Conservation (phyloP, 2,329 filamentous ascomycete species). For the Aureobasidium sp. region DNA sequence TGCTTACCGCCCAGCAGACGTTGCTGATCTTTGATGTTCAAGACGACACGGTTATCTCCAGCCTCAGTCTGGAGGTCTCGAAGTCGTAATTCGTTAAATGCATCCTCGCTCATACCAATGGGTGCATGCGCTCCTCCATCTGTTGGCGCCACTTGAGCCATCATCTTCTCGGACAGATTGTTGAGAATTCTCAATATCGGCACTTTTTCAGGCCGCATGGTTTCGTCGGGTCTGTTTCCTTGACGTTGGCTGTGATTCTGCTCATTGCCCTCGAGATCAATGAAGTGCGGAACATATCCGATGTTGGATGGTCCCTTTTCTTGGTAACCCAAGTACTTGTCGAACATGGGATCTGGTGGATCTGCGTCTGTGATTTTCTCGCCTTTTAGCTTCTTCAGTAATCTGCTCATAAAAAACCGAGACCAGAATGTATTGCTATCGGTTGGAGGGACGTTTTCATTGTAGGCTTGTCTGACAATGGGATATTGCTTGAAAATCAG, state of each 20-base stretch:
- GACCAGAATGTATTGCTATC: slow-evolving; percentile 79
- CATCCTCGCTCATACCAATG: slow-evolving; percentile 61
- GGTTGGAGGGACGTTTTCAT: slow-evolving; percentile 75
- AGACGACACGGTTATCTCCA: slow-evolving; percentile 67
- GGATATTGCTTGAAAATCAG: slow-evolving; percentile 91
- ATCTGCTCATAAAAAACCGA: slow-evolving; percentile 80
- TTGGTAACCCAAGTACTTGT: slow-evolving; percentile 73
- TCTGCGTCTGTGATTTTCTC: slow-evolving; percentile 77
- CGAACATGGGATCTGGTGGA: slow-evolving; percentile 67
- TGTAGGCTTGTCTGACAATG: slow-evolving; percentile 80
- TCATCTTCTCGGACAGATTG: slow-evolving; percentile 83
- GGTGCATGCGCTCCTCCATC: slow-evolving; percentile 61
- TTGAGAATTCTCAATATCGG: slow-evolving; percentile 88
- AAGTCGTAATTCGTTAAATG: slow-evolving; percentile 66
- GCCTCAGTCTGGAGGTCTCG: slow-evolving; percentile 70
- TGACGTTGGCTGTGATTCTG: slow-evolving; percentile 81
- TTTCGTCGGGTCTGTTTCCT: slow-evolving; percentile 81
- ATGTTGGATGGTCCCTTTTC: slow-evolving; percentile 42
- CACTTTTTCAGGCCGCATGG: slow-evolving; percentile 82
- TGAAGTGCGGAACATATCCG: slow-evolving; percentile 72
- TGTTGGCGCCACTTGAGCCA: slow-evolving; percentile 74
- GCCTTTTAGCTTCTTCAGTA: slow-evolving; percentile 86
- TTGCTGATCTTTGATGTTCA: slow-evolving; percentile 83
- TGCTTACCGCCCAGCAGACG: slow-evolving; percentile 60
- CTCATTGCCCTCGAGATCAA: slow-evolving; percentile 90